Evolutionary conservation across 192 early-diverging fungal genomes (phyloP), one percentile per base, ranked within the genome.

Genomic region (Mortierella alpina): DNA sequence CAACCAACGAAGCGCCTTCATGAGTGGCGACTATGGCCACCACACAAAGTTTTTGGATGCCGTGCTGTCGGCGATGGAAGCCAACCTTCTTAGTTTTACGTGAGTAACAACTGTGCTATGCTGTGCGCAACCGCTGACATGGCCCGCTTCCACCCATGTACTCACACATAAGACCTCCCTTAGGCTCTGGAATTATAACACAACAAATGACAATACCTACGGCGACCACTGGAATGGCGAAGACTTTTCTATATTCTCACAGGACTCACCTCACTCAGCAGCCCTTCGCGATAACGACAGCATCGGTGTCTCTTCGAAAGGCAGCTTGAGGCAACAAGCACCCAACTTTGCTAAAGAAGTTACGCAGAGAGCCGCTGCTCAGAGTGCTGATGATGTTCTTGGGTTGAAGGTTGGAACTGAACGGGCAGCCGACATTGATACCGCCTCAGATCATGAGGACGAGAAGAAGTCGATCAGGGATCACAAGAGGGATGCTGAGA

Each of bases 141-240:
- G 18, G 18, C 53, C 23, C 39, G 53, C 11, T 47, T 13, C 15
- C 31, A 59, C 56, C 1, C 31, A 7, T 59, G 11, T 67, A 54
- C 42, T 67, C 15, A 54, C 39, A 42, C 18, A 41, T 14, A 31
- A 13, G 11, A 50, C 23, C 31, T 2, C 14, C 22, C 6, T 0
- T 66, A 90, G 88, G 5, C 84, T 95, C 10, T 95, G 94, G 94
- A 95, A 95, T 74, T 95, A 95, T 72, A 95, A 95, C 76, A 83
- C 93, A 14, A 82, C 82, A 23, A 95, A 95, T 52, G 93, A 94
- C 80, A 92, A 95, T 72, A 84, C 85, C 10, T 84, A 88, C 66
- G 94, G 94, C 6, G 94, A 95, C 67, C 91, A 93, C 60, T 95
- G 94, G 93, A 94, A 93, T 59, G 93, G 92, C 20, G 92, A 94